phyloP scores from a whole-genome alignment of 1,284 basidiomycete species.

The Mycena sp. region DNA sequence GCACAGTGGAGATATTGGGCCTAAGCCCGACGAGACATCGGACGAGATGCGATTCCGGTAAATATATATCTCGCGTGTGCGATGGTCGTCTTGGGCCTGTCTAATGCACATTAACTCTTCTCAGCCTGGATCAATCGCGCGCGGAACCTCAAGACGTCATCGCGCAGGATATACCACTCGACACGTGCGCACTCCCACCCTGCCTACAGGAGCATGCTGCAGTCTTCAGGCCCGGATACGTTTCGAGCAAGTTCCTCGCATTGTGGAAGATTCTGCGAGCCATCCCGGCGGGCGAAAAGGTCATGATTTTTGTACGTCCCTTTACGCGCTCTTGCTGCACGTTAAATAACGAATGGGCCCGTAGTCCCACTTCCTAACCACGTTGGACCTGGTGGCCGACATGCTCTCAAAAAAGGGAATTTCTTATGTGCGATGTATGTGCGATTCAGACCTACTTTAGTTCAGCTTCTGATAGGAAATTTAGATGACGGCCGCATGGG shows the following conservation, averaged over 20 bases:
- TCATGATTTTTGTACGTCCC: slow-evolving; percentile 4
- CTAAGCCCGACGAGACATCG: slow-evolving; percentile 17
- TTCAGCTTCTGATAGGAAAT: not conserved
- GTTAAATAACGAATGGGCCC: no score
- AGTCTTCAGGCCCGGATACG: not conserved
- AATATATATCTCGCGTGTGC: not conserved
- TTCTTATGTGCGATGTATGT: slow-evolving; percentile 4
- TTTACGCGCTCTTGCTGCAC: not conserved
- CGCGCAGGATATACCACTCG: not conserved
- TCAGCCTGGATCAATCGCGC: not conserved
- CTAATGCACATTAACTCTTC: no score
- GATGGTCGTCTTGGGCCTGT: not conserved
- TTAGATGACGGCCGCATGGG: slow-evolving; percentile 15
- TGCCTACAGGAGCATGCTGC: not conserved
- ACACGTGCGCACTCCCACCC: not conserved
- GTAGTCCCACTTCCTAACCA: slow-evolving; percentile 16
- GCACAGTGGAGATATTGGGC: slow-evolving; percentile 14
- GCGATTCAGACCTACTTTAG: not conserved
- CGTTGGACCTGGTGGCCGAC: slow-evolving; percentile 2
- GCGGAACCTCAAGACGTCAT: slow-evolving; percentile 10
- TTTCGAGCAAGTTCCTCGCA: slow-evolving; percentile 7
- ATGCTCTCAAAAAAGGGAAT: not conserved
- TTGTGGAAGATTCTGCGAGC: not conserved
- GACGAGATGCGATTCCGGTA: slow-evolving; percentile 15
- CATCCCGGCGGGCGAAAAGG: not conserved